A percentile compares a stretch with the other conserved stretches of the same genome.
phyloP scores from a whole-genome alignment of 345 rosid genomes.

The Sisymbrium altissimum region DNA sequence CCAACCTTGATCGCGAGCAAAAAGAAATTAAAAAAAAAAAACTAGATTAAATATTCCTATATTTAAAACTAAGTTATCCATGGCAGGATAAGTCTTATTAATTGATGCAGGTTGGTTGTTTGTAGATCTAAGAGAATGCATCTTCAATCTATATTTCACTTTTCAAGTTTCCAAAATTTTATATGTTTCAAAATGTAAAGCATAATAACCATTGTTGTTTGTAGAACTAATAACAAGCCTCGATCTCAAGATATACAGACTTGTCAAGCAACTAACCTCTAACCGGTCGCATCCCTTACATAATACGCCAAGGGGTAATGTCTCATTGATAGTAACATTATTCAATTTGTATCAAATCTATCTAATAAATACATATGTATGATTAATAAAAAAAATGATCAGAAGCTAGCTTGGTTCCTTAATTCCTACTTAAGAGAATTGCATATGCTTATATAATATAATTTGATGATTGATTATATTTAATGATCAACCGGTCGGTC shows the following conservation, averaged over 20 bases:
- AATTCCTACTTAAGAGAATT: constrained; percentile 8
- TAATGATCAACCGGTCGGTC: background rate
- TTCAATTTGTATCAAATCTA: background rate
- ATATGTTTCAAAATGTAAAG: too few relatives aligned
- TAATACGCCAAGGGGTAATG: constrained; percentile 4
- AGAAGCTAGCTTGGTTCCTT: constrained; percentile 18
- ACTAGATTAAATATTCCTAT: too few relatives aligned
- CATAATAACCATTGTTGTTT: background rate
- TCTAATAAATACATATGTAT: background rate
- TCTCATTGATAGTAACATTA: background rate
- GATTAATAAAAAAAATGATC: background rate
- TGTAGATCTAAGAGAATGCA: too few relatives aligned
- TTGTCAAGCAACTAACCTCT: constrained; percentile 22
- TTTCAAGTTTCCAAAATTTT: too few relatives aligned
- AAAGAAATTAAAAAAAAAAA: too few relatives aligned
- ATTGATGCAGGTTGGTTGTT: too few relatives aligned
- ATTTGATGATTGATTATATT: background rate
- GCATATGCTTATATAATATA: background rate
- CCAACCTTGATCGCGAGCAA: too few relatives aligned
- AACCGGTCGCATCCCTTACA: constrained; percentile 21
- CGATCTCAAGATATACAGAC: background rate
- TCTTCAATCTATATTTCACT: too few relatives aligned
- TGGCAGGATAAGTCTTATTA: too few relatives aligned
- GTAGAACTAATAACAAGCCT: background rate
- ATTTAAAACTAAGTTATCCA: too few relatives aligned